Evolutionary conservation across 2,329 filamentous ascomycete genomes (phyloP), one percentile per base, ranked within the genome.

Genomic region (Ceratocystis albifundus): DNA sequence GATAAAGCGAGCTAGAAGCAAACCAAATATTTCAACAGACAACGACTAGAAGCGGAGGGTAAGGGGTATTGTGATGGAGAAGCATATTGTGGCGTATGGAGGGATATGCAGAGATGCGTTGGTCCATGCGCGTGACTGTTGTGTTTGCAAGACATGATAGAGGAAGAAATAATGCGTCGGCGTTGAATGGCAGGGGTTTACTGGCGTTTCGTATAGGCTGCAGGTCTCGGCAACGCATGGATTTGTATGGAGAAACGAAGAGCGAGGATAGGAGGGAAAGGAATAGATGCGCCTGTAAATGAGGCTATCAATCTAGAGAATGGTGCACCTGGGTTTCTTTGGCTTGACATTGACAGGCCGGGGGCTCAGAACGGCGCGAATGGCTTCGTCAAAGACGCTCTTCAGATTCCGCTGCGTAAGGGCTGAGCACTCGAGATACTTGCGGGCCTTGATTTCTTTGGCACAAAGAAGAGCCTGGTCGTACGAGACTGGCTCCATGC

Each of bases 331-430:
- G 70, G 78, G 77, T 75, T 83, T 83, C 79, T 87, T 87, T 72
- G 80, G 76, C 79, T 85, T 82, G 67, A 75, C 77, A 36, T 77
- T 72, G 69, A 81, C 77, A 22, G 84, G 84, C 71, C 83, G 80
- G 67, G 88, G 87, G 77, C 86, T 88, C 69, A 90, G 79, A 62
- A 90, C 87, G 69, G 87, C 87, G 72, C 94, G 88, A 74, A 99
- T 99, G 44, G 94, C 94, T 78, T 96, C 93, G 74, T 99, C 94
- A 74, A 99, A 99, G 62, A 99, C 94, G 73, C 90, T 96, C 86
- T 99, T 99, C 72, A 99, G 78, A 77, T 96, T 96, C 74, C 93
- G 83, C 80, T 97, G 94, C 46, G 94, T 99, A 71, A 99, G 80
- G 61, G 94, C 94, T 64, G 94, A 97, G 79, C 94, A 99, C 79